Evolutionary conservation across 495 filamentous ascomycete species (phyloP), one percentile per base, ranked within the genome.

Genomic region (Xylaria telfairii): DNA sequence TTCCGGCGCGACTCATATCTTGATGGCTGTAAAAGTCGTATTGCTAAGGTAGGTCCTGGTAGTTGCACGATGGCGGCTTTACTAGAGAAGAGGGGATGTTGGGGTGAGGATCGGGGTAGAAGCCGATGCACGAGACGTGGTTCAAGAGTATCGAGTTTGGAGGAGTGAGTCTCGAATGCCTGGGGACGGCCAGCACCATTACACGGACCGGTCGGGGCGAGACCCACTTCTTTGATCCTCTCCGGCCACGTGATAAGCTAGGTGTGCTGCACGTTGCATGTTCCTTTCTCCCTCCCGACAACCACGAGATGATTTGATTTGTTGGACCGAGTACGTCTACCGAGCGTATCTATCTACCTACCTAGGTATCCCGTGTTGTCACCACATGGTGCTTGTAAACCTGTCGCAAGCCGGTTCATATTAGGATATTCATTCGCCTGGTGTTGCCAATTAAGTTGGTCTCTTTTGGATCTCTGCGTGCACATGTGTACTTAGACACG

Each of bases 1-100:
- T 96, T 76, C 87, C 88, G 81, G 84, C 86, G 76, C 90, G 88
- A 87, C 87, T 92, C 90, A 92, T 92, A 85, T 83, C 86, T 90
- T 70, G 68, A 70, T 70, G 68, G 68, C 68, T 70, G 41, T 65
- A 34, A 28, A 59, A 47, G 1, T 70, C 37, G 47, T 21, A 24
- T 24, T 46, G 39, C 42, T 65, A 56, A 70, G 9, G 30, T 28
- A 17, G 41, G 44, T 70, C 68, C 61, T 53, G 47, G 30, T 65
- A 59, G 30, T 56, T 26, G 68, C 68, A 65, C 68, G 68, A 51
- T 70, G 21, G 24, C 49, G 21, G 61, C 37, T 56, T 62, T 59
- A 51, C 68, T 64, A 19, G 41, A 56, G 60, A 24, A 30, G 37
- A 61, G 54, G 39, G 26, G 61, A 21, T 49, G 56, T 67, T 34